These are phyloP conservation scores for Clavispora vitiphila DNA, from an alignment of 805 yeast species.

Conservation along the genomic window DNA sequence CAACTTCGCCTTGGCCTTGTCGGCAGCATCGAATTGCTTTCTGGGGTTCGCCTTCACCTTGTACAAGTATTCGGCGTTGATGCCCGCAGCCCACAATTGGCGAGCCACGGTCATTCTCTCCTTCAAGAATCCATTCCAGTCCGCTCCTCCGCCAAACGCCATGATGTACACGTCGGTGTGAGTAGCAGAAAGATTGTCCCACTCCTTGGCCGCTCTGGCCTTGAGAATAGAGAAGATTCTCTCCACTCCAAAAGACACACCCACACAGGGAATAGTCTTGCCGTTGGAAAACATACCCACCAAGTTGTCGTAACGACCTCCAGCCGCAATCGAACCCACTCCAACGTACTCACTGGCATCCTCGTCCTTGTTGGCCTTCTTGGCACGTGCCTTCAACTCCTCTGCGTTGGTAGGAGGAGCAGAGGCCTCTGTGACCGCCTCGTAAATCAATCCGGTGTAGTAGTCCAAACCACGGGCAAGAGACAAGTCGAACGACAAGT, in stretches of 20 bases:
- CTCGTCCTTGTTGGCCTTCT: slow-evolving; percentile 53
- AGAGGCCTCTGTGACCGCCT: slow-evolving; percentile 90
- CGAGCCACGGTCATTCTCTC: slow-evolving; percentile 90
- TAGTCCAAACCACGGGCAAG: slow-evolving; percentile 97
- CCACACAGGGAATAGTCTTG: slow-evolving; percentile 94
- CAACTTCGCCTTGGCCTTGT: slow-evolving; percentile 82
- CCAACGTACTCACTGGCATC: slow-evolving; percentile 97
- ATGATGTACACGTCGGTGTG: slow-evolving; percentile 91
- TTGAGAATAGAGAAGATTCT: slow-evolving; percentile 86
- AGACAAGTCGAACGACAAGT: slow-evolving; percentile 83
- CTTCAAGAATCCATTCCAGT: slow-evolving; percentile 86
- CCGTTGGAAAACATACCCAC: slow-evolving; percentile 96
- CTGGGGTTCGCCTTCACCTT: slow-evolving; percentile 91
- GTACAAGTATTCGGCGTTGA: slow-evolving; percentile 87
- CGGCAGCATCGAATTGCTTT: slow-evolving; percentile 97
- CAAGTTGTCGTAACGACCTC: slow-evolving; percentile 95
- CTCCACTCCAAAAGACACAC: slow-evolving; percentile 95
- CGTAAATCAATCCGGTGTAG: slow-evolving; percentile 95
- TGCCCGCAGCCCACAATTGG: slow-evolving; percentile 79
- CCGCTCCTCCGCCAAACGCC: slow-evolving; percentile 99
- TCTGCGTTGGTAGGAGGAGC: slow-evolving; percentile 86
- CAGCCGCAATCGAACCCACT: slow-evolving; percentile 97
- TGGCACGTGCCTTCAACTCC: slow-evolving; percentile 19
- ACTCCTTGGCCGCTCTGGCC: slow-evolving; percentile 56
- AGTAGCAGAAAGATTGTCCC: slow-evolving; percentile 67